Evolutionary conservation across 768 basidiomycete species (phyloP).

Genomic region (Rhodotorula babjevae): DNA sequence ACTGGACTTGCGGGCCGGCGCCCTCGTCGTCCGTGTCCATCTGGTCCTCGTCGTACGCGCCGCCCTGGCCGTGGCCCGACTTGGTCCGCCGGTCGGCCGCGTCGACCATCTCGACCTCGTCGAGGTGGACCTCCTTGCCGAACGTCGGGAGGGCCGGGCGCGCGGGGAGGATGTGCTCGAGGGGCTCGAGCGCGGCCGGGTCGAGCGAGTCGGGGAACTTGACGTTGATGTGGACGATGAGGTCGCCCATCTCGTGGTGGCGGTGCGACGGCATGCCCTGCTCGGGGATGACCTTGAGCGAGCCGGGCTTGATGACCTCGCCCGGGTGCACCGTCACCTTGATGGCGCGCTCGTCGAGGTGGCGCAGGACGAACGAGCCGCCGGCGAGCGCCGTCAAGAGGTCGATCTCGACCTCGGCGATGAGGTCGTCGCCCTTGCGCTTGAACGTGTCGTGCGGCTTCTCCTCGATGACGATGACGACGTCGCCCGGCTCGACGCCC

Average conservation of each 20-base stretch:
- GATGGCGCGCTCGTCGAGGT: slow-evolving; percentile 86
- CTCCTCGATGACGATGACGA: slow-evolving; percentile 89
- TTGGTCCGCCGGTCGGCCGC: slow-evolving; percentile 46
- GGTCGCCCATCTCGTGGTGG: slow-evolving; percentile 92
- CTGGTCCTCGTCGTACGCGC: slow-evolving; percentile 61
- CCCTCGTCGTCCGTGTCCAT: slow-evolving; percentile 74
- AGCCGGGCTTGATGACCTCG: slow-evolving; percentile 86
- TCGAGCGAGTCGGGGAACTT: slow-evolving; percentile 82
- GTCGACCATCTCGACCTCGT: slow-evolving; percentile 83
- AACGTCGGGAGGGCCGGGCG: slow-evolving; percentile 60
- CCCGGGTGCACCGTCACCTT: slow-evolving; percentile 76
- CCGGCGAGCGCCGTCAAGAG: slow-evolving; percentile 88
- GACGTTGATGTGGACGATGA: slow-evolving; percentile 79
- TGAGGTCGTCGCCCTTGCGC: slow-evolving; percentile 79
- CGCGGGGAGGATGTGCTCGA: slow-evolving; percentile 80
- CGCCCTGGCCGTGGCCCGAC: slow-evolving; percentile 56
- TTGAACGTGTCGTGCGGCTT: slow-evolving; percentile 83
- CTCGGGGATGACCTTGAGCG: slow-evolving; percentile 80
- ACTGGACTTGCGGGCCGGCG: slow-evolving; percentile 85
- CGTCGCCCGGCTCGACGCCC: slow-evolving; percentile 82
- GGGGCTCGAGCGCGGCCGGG: slow-evolving; percentile 59
- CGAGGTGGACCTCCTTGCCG: slow-evolving; percentile 56
- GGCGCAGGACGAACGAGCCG: slow-evolving; percentile 80
- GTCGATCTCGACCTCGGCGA: slow-evolving; percentile 83
- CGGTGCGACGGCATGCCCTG: slow-evolving; percentile 99